Base-by-base conservation (phyloP, 2,329 filamentous ascomycete genomes). In the Penicillium brevicompactum region DNA sequence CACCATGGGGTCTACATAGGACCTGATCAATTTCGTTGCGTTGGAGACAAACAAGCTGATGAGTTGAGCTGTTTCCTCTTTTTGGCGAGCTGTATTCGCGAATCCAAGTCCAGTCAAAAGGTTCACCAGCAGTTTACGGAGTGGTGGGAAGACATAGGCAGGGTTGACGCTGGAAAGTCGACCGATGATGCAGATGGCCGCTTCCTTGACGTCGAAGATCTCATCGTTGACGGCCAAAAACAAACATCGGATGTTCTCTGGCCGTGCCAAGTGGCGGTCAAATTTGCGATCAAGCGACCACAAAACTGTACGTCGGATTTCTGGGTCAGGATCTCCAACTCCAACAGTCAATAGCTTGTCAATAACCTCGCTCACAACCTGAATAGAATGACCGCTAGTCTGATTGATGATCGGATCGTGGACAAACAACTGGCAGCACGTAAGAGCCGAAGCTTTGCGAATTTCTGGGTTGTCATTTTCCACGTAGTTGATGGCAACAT, bases 151-250 rank as follows among this genome's bases (percentile, higher is more conserved):
- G 63, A 99, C 92, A 74, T 99, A 99, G 55, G 95, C 95, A 1
- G 94, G 95, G 62, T 99, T 99, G 62, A 92, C 88, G 49, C 86
- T 84, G 0, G 94, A 95, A 53, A 99, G 80, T 11, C 95, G 91
- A 31, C 94, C 95, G 66, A 99, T 96, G 62, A 99, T 97, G 16
- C 91, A 89, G 67, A 99, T 97, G 8, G 94, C 90, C 27, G 94
- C 93, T 76, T 99, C 92, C 65, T 95, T 84, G 56, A 97, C 96
- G 2, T 87, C 82, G 62, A 97, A 99, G 1, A 92, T 84, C 69
- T 97, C 93, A 67, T 99, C 94, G 63, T 99, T 97, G 14, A 99
- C 83, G 0, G 94, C 93, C 56, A 97, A 88, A 74, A 99, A 97
- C 0, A 99, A 78, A 13, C 92, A 96, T 18, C 95, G 87, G 46